Conservation (phyloP, 2,329 filamentous ascomycete genomes). For the Sclerotinia minor region DNA sequence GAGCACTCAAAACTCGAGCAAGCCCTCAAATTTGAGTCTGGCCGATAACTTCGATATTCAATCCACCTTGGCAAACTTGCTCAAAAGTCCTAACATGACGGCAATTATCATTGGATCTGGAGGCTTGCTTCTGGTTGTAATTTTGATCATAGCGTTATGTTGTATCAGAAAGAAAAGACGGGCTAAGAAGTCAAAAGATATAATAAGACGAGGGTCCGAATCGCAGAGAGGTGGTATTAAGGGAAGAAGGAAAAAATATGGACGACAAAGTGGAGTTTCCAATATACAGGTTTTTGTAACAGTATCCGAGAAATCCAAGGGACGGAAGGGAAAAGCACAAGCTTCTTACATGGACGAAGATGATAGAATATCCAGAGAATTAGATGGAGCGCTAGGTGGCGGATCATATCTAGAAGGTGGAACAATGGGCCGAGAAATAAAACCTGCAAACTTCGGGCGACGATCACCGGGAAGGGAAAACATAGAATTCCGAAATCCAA, state of each 20-base stretch:
- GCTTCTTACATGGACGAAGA: background rate
- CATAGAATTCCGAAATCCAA: no score
- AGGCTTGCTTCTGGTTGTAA: background rate
- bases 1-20: background rate
- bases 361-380: slow-evolving; percentile 7
- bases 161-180: slow-evolving; percentile 2
- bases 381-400: slow-evolving; percentile 7
- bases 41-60: background rate
- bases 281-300: slow-evolving; percentile 4
- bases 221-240: background rate
- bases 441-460: no score
- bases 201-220: background rate
- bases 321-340: background rate
- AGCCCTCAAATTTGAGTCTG: background rate
- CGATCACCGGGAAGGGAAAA: background rate
- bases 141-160: background rate
- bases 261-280: background rate
- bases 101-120: background rate
- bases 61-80: background rate
- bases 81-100: background rate
- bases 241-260: background rate
- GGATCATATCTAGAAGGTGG: slow-evolving; percentile 4
- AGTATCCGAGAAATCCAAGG: background rate
- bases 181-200: background rate
- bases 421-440: background rate